Conservation (phyloP, 2,329 filamentous ascomycete genomes). For the Daldinia sp. region DNA sequence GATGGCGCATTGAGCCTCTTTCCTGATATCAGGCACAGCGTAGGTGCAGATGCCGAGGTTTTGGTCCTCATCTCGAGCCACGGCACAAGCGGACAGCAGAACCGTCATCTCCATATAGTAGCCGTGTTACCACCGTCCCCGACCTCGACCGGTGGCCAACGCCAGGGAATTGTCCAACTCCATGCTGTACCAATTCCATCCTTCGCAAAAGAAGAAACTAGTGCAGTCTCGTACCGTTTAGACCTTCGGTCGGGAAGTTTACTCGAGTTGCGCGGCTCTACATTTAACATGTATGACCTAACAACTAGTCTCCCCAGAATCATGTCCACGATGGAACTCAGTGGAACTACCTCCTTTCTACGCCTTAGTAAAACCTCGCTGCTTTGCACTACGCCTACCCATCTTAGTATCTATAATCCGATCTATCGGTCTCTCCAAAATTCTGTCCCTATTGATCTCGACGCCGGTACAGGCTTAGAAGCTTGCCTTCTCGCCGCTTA, state of each 20-base stretch:
- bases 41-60: constrained; percentile 63
- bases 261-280: constrained; percentile 67
- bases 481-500: constrained; percentile 67
- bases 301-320: constrained; percentile 71
- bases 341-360: constrained; percentile 70
- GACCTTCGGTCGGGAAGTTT: constrained; percentile 74
- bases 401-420: constrained; percentile 75
- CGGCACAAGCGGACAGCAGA: constrained; percentile 46
- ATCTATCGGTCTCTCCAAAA: constrained; percentile 73
- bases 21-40: constrained; percentile 59
- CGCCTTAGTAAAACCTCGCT: constrained; percentile 75
- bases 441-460: constrained; percentile 59
- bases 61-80: constrained; percentile 63
- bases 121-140: constrained; percentile 43
- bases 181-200: constrained; percentile 46
- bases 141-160: constrained; percentile 24
- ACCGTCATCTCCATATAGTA: constrained; percentile 49
- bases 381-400: constrained; percentile 68
- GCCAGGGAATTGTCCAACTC: constrained; percentile 47
- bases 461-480: constrained; percentile 48
- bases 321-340: constrained; percentile 65
- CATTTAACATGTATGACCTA: constrained; percentile 73
- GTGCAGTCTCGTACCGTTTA: constrained; percentile 61
- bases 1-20: constrained; percentile 65
- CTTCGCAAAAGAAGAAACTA: constrained; percentile 9